Base-by-base conservation (phyloP, 805 yeast genomes). In the Metschnikowia picachoensis region DNA sequence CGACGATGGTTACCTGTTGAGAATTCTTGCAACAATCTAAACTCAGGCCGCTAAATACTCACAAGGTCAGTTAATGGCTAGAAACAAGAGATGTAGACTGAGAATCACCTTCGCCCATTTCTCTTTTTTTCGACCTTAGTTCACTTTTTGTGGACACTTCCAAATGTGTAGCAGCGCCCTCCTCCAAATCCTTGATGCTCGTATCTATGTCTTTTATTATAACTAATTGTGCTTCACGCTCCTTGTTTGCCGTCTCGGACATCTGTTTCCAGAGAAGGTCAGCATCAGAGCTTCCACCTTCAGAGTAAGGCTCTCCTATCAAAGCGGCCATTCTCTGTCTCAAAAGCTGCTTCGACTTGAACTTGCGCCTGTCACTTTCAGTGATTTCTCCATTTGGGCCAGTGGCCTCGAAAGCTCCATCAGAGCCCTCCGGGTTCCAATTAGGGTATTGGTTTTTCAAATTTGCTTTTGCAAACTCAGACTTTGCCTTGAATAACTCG, bases 251-350 rank as follows among this genome's bases (percentile, higher is more conserved):
- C 20, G 64, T 67, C 16, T 75, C 71, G 17, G 76, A 65, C 41
- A 80, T 84, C 48, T 73, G 76, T 41, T 74, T 76, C 51, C 84
- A 73, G 47, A 71, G 68, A 7, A 68, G 62, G 49, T 83, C 88
- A 41, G 80, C 76, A 43, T 73, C 77, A 34, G 80, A 79, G 55
- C 77, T 74, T 3, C 68, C 70, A 20, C 72, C 74, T 36, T 70
- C 63, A 4, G 74, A 66, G 3, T 74, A 68, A 8, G 78, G 71
- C 58, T 82, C 85, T 6, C 97, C 97, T 0, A 97, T 91, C 58
- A 92, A 76, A 3, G 92, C 88, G 28, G 96, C 95, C 95, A 92
- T 90, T 55, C 96, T 78, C 41, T 91, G 87, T 52, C 83, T 82
- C 56, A 94, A 72, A 46, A 82, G 68, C 35, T 92, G 95, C 60